phyloP scores from a whole-genome alignment of 768 basidiomycete species.

The Agaricus subrufescens region DNA sequence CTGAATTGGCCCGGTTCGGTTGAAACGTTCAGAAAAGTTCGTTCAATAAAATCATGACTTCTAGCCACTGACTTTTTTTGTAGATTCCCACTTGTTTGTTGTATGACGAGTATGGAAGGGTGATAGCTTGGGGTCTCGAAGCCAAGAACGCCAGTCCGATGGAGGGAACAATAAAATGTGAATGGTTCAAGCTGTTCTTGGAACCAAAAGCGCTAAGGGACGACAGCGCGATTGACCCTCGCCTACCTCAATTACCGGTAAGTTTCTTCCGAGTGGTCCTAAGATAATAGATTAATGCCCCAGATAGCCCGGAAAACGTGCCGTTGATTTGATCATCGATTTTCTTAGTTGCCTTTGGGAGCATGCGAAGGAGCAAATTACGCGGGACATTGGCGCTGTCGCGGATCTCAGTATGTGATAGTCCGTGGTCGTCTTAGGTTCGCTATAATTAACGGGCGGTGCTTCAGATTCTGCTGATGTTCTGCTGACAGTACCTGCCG shows the following conservation, averaged over 20 bases:
- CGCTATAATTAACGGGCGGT: constrained; percentile 4
- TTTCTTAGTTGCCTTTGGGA: constrained; percentile 83
- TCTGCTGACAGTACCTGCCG: constrained; percentile 84
- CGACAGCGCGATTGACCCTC: constrained; percentile 64
- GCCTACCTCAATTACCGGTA: constrained; percentile 76
- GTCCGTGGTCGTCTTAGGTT: not conserved
- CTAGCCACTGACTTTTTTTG: constrained; percentile 2
- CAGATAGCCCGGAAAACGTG: constrained; percentile 63
- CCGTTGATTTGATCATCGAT: constrained; percentile 78
- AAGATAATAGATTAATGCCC: not conserved
- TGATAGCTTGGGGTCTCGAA: constrained; percentile 83
- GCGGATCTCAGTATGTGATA: constrained; percentile 69
- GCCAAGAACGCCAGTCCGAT: constrained; percentile 76
- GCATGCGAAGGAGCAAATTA: constrained; percentile 83
- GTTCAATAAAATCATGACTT: constrained; percentile 5
- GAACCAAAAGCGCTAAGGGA: constrained; percentile 80
- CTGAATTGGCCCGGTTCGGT: constrained; percentile 81
- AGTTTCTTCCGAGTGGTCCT: constrained; percentile 20
- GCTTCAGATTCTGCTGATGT: constrained; percentile 73
- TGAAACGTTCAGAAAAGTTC: constrained; percentile 80
- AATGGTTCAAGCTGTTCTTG: constrained; percentile 82
- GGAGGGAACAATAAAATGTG: constrained; percentile 53
- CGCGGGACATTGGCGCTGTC: constrained; percentile 79
- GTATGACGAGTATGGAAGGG: constrained; percentile 69
- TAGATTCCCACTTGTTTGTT: constrained; percentile 79